phyloP scores from a whole-genome alignment of 345 rosid species.

The Linum trigynum region DNA sequence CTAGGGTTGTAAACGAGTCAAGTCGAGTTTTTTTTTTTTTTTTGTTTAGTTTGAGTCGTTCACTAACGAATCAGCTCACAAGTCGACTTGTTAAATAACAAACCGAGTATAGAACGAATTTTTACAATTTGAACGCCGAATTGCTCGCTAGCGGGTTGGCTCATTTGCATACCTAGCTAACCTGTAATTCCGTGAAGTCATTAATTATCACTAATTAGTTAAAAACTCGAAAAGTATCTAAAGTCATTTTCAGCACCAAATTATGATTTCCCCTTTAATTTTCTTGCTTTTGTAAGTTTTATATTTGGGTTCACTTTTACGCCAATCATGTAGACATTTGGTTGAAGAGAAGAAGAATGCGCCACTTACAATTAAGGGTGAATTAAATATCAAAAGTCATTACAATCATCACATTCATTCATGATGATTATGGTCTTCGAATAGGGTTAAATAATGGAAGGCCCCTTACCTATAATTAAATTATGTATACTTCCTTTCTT shows the following conservation, averaged over 20 bases:
- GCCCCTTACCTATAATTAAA: background rate
- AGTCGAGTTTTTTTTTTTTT: background rate
- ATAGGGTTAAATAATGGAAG: background rate
- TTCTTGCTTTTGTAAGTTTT: too few relatives aligned
- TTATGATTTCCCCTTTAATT: background rate
- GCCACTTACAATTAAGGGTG: background rate
- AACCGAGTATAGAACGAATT: background rate
- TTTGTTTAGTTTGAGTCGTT: background rate
- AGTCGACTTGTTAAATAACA: too few relatives aligned
- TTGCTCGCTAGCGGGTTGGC: too few relatives aligned
- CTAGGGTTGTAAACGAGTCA: background rate
- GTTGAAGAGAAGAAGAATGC: background rate
- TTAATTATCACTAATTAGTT: background rate
- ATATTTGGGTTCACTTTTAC: too few relatives aligned
- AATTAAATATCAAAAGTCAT: too few relatives aligned
- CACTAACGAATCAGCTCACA: background rate
- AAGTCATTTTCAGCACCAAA: background rate
- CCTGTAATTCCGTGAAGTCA: too few relatives aligned
- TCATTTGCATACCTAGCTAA: too few relatives aligned
- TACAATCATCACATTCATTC: background rate
- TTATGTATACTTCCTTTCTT: too few relatives aligned
- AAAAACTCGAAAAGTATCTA: constrained; percentile 13
- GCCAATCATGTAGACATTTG: too few relatives aligned
- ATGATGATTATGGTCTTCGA: background rate
- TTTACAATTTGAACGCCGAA: too few relatives aligned